These are phyloP conservation scores for Candida glaebosa DNA, from an alignment of 805 yeast species.

Conservation along the genomic window DNA sequence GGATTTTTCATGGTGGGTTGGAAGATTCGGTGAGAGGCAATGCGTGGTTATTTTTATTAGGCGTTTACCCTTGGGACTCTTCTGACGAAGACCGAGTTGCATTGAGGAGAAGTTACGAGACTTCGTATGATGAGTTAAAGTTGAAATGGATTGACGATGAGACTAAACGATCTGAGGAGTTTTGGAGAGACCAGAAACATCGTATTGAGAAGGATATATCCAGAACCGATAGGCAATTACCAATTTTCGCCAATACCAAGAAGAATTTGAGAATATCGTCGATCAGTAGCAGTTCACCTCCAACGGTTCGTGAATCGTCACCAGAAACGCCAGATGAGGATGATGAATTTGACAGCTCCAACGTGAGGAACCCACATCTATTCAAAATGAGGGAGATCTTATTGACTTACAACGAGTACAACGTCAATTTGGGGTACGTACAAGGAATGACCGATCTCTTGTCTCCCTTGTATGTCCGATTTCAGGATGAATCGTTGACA, in stretches of 20 bases:
- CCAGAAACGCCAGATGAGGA: slow-evolving; percentile 34
- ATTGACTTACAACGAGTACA: slow-evolving; percentile 81
- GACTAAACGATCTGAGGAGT: slow-evolving; percentile 49
- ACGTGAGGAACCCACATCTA: slow-evolving; percentile 74
- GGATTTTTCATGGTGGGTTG: slow-evolving; percentile 90
- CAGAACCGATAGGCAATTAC: slow-evolving; percentile 80
- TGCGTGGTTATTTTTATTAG: slow-evolving; percentile 85
- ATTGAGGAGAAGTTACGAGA: slow-evolving; percentile 50
- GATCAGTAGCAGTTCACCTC: slow-evolving; percentile 11
- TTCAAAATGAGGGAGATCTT: slow-evolving; percentile 70
- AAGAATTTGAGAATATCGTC: slow-evolving; percentile 18
- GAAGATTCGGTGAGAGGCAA: slow-evolving; percentile 54
- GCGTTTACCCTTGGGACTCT: slow-evolving; percentile 87
- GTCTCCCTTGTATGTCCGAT: slow-evolving; percentile 72
- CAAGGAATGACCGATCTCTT: slow-evolving; percentile 97
- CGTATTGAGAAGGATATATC: slow-evolving; percentile 92
- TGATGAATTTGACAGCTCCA: slow-evolving; percentile 56
- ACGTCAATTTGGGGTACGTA: slow-evolving; percentile 84
- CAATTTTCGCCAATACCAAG: slow-evolving; percentile 51
- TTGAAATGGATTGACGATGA: slow-evolving; percentile 63
- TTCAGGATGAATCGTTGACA: slow-evolving; percentile 69
- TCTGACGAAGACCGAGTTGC: slow-evolving; percentile 64
- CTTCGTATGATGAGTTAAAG: slow-evolving; percentile 63
- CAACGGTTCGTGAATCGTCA: slow-evolving; percentile 21
- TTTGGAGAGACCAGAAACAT: slow-evolving; percentile 85